These are phyloP conservation scores for Xylaria grammica DNA, from an alignment of 495 filamentous ascomycete genomes.

Conservation along the genomic window DNA sequence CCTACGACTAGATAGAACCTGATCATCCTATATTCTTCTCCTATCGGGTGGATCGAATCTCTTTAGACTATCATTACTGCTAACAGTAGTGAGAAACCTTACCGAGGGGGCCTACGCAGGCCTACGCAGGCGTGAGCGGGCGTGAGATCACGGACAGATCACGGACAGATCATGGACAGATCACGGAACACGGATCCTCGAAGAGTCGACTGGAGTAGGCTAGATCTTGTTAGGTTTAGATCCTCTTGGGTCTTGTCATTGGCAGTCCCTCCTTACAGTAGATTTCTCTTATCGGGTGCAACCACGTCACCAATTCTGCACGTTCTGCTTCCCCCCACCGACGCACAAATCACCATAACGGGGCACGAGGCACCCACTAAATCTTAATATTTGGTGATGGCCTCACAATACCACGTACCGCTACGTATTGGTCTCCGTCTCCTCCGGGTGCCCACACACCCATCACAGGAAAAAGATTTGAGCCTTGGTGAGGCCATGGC, in stretches of 20 bases:
- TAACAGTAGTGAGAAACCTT: too few species aligned
- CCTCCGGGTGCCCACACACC: conserved; percentile 8
- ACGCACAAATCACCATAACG: conserved; percentile 5
- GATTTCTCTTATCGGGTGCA: conserved; percentile 31
- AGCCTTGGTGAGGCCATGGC: not conserved
- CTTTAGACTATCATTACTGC: not conserved
- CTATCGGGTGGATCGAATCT: conserved; percentile 6
- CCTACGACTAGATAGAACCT: conserved; percentile 14
- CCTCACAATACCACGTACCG: conserved; percentile 4
- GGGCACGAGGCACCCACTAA: conserved; percentile 7
- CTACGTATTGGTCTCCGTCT: not conserved
- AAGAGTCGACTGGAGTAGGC: too few species aligned
- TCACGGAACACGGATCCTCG: too few species aligned
- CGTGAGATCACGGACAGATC: too few species aligned
- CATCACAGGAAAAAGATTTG: not conserved
- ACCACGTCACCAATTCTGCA: conserved; percentile 39
- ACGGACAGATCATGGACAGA: too few species aligned
- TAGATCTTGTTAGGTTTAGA: not conserved
- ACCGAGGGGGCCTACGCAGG: too few species aligned
- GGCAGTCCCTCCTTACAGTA: not conserved
- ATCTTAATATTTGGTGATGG: conserved; percentile 11
- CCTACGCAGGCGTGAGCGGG: too few species aligned
- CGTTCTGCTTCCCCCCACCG: conserved; percentile 25
- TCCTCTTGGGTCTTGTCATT: not conserved
- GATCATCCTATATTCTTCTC: conserved; percentile 18